These are phyloP conservation scores for Peronosclerospora sorghi DNA, from an alignment of 352 stramenopile species.

Conservation along the genomic window DNA sequence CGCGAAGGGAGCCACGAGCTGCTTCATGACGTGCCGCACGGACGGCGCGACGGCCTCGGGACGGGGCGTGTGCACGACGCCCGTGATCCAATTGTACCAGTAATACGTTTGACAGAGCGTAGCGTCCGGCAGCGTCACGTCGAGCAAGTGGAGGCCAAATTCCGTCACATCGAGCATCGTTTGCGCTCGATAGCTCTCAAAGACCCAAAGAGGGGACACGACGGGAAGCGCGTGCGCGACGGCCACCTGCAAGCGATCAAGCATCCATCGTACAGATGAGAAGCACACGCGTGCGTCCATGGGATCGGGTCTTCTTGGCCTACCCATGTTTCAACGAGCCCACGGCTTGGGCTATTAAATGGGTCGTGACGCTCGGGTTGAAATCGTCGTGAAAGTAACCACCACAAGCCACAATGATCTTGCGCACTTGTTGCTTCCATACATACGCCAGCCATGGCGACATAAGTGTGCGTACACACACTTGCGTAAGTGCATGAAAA, in stretches of 20 bases:
- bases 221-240: constrained; percentile 31
- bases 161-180: constrained; percentile 24
- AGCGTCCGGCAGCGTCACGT: constrained; percentile 37
- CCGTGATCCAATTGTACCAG: constrained; percentile 64
- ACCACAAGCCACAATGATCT: too few relatives aligned
- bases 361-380: too few relatives aligned
- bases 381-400: too few relatives aligned
- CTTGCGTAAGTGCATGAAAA: too few relatives aligned
- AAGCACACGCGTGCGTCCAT: too few relatives aligned
- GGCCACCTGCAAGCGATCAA: constrained; percentile 40
- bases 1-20: constrained; percentile 49
- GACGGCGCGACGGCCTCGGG: constrained; percentile 32
- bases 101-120: constrained; percentile 39
- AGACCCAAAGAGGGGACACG: constrained; percentile 44
- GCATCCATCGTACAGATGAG: too few relatives aligned
- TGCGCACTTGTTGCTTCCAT: too few relatives aligned
- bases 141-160: constrained; percentile 33
- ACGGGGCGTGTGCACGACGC: constrained; percentile 6
- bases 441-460: too few relatives aligned
- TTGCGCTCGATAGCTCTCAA: constrained; percentile 47
- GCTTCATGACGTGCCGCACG: constrained; percentile 47
- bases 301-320: too few relatives aligned
- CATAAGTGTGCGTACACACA: too few relatives aligned
- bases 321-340: too few relatives aligned
- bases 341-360: too few relatives aligned